Conservation (phyloP, 805 yeast species). For the Clavispora vitiphila region DNA sequence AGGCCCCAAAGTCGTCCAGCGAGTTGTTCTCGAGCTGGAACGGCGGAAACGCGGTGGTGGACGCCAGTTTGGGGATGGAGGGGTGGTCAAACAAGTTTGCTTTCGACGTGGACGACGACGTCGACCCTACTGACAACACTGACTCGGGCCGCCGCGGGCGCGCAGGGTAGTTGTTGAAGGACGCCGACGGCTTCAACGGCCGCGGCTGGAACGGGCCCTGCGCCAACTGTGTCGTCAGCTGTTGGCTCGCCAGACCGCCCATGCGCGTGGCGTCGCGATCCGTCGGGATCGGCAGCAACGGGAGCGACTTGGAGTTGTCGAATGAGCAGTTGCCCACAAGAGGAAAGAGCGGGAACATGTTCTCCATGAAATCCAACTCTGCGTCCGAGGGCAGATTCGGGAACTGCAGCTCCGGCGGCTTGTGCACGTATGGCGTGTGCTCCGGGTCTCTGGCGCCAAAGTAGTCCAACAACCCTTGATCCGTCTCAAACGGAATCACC, state of each 20-base stretch:
- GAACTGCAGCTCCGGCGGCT: slow-evolving; percentile 2
- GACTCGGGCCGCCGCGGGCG: slow-evolving; percentile 37
- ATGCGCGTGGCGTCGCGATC: neutral
- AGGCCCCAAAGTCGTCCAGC: slow-evolving; percentile 11
- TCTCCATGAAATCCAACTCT: slow-evolving; percentile 26
- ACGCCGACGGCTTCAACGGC: slow-evolving; percentile 6
- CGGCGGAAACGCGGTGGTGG: slow-evolving; percentile 17
- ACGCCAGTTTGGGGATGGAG: slow-evolving; percentile 9
- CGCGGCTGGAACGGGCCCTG: slow-evolving; percentile 7
- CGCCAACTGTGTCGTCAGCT: slow-evolving; percentile 4
- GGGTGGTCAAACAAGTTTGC: slow-evolving; percentile 11
- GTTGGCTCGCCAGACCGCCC: neutral
- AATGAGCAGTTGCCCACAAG: slow-evolving; percentile 35
- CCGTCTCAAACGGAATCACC: slow-evolving; percentile 26
- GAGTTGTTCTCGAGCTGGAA: slow-evolving; percentile 13
- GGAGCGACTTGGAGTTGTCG: slow-evolving; percentile 30
- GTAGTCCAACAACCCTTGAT: slow-evolving; percentile 38
- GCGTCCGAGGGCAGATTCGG: slow-evolving; percentile 16
- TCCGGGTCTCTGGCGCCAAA: slow-evolving; percentile 16
- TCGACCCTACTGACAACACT: slow-evolving; percentile 35
- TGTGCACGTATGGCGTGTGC: neutral
- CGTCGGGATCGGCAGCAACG: slow-evolving; percentile 28
- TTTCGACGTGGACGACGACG: slow-evolving; percentile 24
- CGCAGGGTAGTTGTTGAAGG: slow-evolving; percentile 9
- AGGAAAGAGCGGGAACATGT: slow-evolving; percentile 40